Conservation (phyloP, 1,139 yeast genomes). For the Yamadazyma siamensis region DNA sequence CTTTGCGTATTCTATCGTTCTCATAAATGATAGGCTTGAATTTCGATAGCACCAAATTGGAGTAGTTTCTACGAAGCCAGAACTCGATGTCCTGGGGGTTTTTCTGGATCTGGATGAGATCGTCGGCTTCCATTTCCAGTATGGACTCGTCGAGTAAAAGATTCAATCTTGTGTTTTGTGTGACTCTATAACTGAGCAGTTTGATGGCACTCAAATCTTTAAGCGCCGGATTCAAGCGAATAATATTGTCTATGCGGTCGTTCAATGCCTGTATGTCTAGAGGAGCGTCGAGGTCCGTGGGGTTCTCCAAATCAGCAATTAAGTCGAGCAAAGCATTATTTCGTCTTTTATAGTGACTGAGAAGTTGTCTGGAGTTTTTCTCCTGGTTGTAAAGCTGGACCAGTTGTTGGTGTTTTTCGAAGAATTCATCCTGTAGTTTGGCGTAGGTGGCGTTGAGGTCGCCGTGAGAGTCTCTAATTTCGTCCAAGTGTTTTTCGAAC, state of each 20-base stretch:
- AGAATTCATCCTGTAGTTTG: conserved; percentile 13
- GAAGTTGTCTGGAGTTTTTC: conserved; percentile 31
- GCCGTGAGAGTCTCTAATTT: conserved; percentile 10
- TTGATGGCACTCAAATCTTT: conserved; percentile 10
- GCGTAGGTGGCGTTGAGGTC: conserved; percentile 12
- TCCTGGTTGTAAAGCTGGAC: conserved; percentile 27
- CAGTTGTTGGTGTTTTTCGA: conserved; percentile 10
- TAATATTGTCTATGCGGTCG: conserved; percentile 21
- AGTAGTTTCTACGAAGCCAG: conserved; percentile 39
- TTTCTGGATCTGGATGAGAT: conserved; percentile 28
- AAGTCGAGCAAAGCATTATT: conserved; percentile 37
- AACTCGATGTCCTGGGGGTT: conserved; percentile 40
- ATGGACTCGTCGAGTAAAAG: conserved; percentile 25
- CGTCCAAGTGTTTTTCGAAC: too few relatives aligned
- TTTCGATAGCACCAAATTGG: conserved; percentile 31
- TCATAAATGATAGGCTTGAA: conserved; percentile 31
- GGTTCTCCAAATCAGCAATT: conserved; percentile 17
- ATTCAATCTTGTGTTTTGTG: conserved; percentile 7
- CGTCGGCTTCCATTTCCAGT: conserved; percentile 40
- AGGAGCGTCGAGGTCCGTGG: conserved; percentile 19
- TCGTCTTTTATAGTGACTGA: conserved; percentile 34
- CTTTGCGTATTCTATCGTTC: conserved; percentile 12
- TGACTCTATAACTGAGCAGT: conserved; percentile 3
- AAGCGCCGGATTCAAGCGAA: conserved; percentile 21
- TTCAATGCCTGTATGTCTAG: conserved; percentile 9